Evolutionary conservation across 805 yeast species (phyloP), one percentile per base, ranked within the genome.

Genomic region (Yamadazyma nakazawae): DNA sequence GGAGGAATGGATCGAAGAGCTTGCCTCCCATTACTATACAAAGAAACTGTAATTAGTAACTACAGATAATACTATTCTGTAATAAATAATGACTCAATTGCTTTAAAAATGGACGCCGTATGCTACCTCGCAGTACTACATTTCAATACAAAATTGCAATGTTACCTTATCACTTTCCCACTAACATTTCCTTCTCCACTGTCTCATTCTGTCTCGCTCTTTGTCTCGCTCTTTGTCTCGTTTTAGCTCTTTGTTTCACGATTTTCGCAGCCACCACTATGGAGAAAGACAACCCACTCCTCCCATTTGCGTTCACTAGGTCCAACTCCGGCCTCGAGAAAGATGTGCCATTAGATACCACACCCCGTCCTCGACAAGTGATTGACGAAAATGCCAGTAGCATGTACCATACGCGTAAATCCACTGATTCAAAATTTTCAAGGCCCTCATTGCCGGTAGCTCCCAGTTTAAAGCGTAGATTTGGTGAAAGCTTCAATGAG

Each of bases 1-100:
- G 35, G 91, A 85, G 26, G 69, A 69, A 40, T 87, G 96, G 94
- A 64, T 91, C 13, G 62, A 62, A 1, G 91, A 86, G 53, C 77
- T 81, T 51, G 96, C 95, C 0, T 86, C 90, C 1, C 88, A 84
- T 53, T 81, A 66, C 48, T 70, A 67, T 49, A 61, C 18, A 12
- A 19, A 21, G 16, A 37, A 18, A 37, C 40, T 21, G n/a, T 37
- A 37, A 21, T 10, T 5, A 5, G 9, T 5, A 30, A 5, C 34
- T 13, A n/a, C 34, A 9, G 9, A 5, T 30, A 5, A 30, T 30
- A 12, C 34, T 13, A 30, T 5, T 30, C 8, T 9, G 34, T 13
- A 30, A 21, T 21, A 21, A 21, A 21, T 7, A 21, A 21, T 21
- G 7, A 21, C 24, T 5, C 24, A 21, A 21, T 21, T 21, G 24